Base-by-base conservation (phyloP, 2,329 filamentous ascomycete species). In the Xylaria sp. region DNA sequence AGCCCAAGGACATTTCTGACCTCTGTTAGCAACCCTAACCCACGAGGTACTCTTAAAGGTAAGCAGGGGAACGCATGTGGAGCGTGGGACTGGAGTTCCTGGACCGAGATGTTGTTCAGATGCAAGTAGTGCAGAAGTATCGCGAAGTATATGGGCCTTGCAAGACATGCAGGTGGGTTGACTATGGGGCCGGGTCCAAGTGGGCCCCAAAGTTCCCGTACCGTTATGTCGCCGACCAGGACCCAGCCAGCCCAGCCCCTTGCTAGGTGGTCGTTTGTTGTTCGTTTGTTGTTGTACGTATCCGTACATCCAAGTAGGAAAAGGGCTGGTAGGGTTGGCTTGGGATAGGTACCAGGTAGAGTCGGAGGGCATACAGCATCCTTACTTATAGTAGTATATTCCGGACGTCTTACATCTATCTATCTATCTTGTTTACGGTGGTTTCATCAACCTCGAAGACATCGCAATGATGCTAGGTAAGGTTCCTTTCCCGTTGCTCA, bases 1-100 rank as follows among this genome's bases (percentile, higher is more conserved):
- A 57, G 60, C 64, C 65, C 59, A 65, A 65, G 61, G 66, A 66
- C 63, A 64, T 65, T 65, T 68, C 65, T 53, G 59, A 64, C 59
- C n/a, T 55, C 59, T 60, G 61, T 61, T 56, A 66, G 59, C 65
- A 62, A 63, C 64, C 64, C 66, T 68, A 54, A 66, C 65, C 64
- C 64, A 66, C 59, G 51, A 54, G 53, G 54, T 62, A 58, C 57
- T 62, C 59, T 59, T 57, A 61, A 62, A 59, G 63, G 63, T 59
- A 55, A 66, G 62, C 65, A 64, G 61, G 63, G 64, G 50, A 54
- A 52, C 48, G 59, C 51, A 59, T 65, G 66, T 68, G 66, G 66
- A 63, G 64, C 64, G 52, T 62, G 57, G 58, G 60, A 55, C 54
- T 56, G 64, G 59, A 60, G 64, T 66, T 65, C 64, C 65, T 65